Evolutionary conservation across 2,329 filamentous ascomycete genomes (phyloP).

Genomic region (Lecanicillium sp.): DNA sequence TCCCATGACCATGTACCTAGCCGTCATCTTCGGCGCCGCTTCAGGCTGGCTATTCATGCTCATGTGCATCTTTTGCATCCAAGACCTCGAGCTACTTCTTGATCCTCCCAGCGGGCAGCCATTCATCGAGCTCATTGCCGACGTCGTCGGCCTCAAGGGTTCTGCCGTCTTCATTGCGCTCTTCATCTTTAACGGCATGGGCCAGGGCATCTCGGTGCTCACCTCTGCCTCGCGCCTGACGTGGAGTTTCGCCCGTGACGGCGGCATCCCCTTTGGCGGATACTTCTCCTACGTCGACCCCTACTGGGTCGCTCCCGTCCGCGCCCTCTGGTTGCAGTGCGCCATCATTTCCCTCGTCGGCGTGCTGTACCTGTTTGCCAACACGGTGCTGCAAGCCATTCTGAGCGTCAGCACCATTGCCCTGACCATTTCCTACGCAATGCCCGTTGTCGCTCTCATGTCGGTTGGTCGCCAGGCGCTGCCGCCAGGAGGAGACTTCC

Average conservation of each 20-base stretch:
- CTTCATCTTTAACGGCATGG: slow-evolving; percentile 48
- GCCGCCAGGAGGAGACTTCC: slow-evolving; percentile 34
- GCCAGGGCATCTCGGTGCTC: slow-evolving; percentile 41
- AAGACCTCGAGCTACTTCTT: slow-evolving; percentile 32
- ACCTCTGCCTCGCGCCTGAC: slow-evolving; percentile 44
- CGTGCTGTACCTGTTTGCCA: slow-evolving; percentile 46
- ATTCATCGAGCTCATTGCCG: slow-evolving; percentile 38
- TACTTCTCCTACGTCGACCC: slow-evolving; percentile 35
- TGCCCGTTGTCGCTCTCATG: slow-evolving; percentile 41
- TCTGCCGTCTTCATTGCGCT: slow-evolving; percentile 37
- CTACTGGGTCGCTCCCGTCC: slow-evolving; percentile 42
- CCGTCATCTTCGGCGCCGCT: slow-evolving; percentile 38
- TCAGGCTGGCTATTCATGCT: slow-evolving; percentile 44
- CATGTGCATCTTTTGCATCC: slow-evolving; percentile 41
- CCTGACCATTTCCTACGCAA: slow-evolving; percentile 38
- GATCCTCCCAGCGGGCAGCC: slow-evolving; percentile 31
- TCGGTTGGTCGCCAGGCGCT: slow-evolving; percentile 43
- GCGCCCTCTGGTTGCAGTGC: slow-evolving; percentile 44
- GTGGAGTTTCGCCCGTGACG: slow-evolving; percentile 47
- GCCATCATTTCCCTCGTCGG: slow-evolving; percentile 34
- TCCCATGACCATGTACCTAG: slow-evolving; percentile 43
- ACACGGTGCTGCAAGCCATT: slow-evolving; percentile 43
- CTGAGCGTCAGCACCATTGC: slow-evolving; percentile 48
- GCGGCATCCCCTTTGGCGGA: slow-evolving; percentile 34
- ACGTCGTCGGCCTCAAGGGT: slow-evolving; percentile 25